Conservation (phyloP, 2,329 filamentous ascomycete species). For the Elsinoe fawcettii region DNA sequence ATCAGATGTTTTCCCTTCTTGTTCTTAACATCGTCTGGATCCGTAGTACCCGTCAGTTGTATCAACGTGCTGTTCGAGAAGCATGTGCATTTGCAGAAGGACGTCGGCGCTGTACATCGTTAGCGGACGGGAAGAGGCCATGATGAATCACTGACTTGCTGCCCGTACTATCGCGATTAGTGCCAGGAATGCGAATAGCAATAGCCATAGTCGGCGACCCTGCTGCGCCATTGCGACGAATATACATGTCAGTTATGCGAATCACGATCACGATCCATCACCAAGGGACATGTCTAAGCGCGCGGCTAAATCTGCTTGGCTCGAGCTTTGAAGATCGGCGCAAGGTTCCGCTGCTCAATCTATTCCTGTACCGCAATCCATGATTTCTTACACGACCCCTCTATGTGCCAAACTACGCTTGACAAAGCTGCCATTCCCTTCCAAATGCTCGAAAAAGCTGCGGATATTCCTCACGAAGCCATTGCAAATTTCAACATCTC, state of each 20-base stretch:
- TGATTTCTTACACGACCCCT: not conserved
- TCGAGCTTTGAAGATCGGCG: not conserved
- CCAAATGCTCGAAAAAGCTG: not conserved
- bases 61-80: slow-evolving; percentile 62
- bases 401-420: not conserved
- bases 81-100: slow-evolving; percentile 67
- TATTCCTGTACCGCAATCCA: not conserved
- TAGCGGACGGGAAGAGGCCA: not conserved
- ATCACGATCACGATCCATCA: not conserved
- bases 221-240: slow-evolving; percentile 1
- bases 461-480: not conserved
- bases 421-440: not conserved
- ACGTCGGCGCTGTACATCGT: slow-evolving; percentile 42
- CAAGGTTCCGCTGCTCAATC: not conserved
- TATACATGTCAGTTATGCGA: not conserved
- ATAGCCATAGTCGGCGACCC: slow-evolving; percentile 11
- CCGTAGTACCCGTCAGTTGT: slow-evolving; percentile 45
- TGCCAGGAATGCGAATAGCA: slow-evolving; percentile 14
- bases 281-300: not conserved
- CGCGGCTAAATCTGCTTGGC: not conserved
- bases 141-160: slow-evolving; percentile 29
- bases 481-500: not conserved
- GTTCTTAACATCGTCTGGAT: slow-evolving; percentile 16
- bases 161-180: slow-evolving; percentile 10
- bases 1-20: slow-evolving; percentile 19